Evolutionary conservation across 1,284 basidiomycete genomes (phyloP).

Genomic region (Inonotus hispidus): DNA sequence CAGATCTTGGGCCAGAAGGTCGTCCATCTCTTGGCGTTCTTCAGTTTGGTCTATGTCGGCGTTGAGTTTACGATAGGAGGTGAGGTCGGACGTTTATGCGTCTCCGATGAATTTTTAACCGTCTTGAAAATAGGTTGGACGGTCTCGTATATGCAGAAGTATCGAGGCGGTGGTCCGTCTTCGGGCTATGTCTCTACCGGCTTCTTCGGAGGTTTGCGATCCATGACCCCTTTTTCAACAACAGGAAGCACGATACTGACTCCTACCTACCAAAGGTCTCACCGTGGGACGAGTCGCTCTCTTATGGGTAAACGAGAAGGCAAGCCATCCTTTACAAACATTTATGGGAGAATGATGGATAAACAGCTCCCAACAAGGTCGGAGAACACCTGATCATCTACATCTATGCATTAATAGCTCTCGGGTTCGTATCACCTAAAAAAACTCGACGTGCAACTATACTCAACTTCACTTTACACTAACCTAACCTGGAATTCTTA

Average conservation of each 20-base stretch:
- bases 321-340: slow-evolving; percentile 20
- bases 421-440: slow-evolving; percentile 27
- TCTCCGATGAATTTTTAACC: neutral
- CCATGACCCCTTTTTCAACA: neutral
- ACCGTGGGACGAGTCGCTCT: slow-evolving; percentile 40
- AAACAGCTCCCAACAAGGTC: slow-evolving; percentile 25
- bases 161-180: slow-evolving; percentile 27
- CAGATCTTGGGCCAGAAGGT: slow-evolving; percentile 20
- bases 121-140: slow-evolving; percentile 29
- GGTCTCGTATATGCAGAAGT: slow-evolving; percentile 30
- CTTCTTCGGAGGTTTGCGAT: slow-evolving; percentile 29
- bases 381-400: slow-evolving; percentile 39
- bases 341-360: neutral
- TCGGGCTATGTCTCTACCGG: slow-evolving; percentile 31
- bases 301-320: slow-evolving; percentile 46
- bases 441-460: neutral
- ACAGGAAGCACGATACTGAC: neutral
- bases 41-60: slow-evolving; percentile 29
- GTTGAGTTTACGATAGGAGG: slow-evolving; percentile 28
- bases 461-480: neutral
- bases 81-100: neutral
- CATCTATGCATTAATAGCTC: slow-evolving; percentile 34
- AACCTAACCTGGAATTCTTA: neutral
- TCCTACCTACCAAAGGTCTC: slow-evolving; percentile 30
- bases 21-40: slow-evolving; percentile 26